Percentiles rank a stretch among this genome's conserved stretches.
Evolutionary conservation across 2,329 filamentous ascomycete genomes (phyloP).

Genomic region (Neoscytalidium dimidiatum): DNA sequence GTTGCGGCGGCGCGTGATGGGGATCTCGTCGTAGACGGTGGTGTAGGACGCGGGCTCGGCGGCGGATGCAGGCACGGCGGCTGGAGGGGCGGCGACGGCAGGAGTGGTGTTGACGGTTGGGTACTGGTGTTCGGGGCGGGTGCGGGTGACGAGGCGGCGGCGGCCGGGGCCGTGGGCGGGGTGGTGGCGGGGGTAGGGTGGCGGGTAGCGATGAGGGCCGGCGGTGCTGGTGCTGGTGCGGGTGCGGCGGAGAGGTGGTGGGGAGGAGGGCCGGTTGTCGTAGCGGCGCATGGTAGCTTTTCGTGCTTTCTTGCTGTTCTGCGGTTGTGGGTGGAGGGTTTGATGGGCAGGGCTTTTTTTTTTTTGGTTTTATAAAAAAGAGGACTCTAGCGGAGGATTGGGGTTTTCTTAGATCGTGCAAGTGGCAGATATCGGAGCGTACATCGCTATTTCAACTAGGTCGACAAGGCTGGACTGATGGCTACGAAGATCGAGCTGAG

Average conservation of each 20-base stretch:
- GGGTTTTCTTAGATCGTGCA: too few species aligned
- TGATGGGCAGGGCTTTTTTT: too few species aligned
- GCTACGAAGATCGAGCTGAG: too few species aligned
- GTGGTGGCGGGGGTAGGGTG: neutral
- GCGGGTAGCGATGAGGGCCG: neutral
- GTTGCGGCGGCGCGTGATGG: neutral
- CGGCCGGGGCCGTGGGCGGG: neutral
- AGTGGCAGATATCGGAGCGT: too few species aligned
- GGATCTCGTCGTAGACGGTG: neutral
- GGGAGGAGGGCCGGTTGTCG: neutral
- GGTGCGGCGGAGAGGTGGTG: neutral
- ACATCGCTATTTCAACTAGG: too few species aligned
- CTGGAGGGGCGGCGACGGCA: neutral
- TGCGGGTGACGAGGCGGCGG: conserved; percentile 1
- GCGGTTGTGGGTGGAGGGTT: neutral
- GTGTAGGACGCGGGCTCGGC: neutral
- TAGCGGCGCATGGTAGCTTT: neutral
- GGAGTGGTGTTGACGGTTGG: neutral
- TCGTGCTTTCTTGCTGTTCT: neutral
- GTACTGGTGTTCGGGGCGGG: neutral
- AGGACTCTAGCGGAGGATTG: too few species aligned
- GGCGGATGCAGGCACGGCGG: neutral
- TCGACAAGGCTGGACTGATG: too few species aligned
- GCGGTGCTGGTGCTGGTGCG: neutral
- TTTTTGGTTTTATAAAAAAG: neutral